These are phyloP conservation scores for Globisporangium nagaii DNA, from an alignment of 352 stramenopile species.

Conservation along the genomic window DNA sequence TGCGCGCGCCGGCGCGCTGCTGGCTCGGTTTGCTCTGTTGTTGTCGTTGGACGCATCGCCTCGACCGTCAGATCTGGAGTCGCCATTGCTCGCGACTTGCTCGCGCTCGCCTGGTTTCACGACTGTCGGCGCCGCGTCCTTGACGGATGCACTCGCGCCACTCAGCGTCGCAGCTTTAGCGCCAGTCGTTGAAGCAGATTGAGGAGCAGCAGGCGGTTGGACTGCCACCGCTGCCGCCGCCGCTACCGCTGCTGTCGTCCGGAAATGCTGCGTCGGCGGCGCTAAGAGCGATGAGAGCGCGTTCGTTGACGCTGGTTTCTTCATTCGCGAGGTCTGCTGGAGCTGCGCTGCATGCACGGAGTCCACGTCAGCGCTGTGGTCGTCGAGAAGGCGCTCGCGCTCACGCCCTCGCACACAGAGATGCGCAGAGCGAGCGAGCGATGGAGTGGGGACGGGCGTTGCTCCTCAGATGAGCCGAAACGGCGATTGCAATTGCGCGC, in stretches of 20 bases:
- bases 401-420: not conserved
- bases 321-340: constrained; percentile 2
- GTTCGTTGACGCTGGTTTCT: constrained; percentile 1
- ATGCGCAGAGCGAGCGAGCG: not conserved
- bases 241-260: not conserved
- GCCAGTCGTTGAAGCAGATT: not conserved
- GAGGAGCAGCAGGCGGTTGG: not conserved
- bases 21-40: constrained; percentile 1
- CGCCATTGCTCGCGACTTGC: not conserved
- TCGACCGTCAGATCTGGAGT: not conserved
- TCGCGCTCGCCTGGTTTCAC: not conserved
- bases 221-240: not conserved
- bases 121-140: not conserved
- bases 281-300: constrained; percentile 9
- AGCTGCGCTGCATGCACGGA: not conserved
- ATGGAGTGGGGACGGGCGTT: not conserved
- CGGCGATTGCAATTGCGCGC: not conserved
- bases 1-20: constrained; percentile 14
- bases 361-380: not conserved
- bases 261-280: constrained; percentile 2
- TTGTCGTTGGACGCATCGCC: not conserved
- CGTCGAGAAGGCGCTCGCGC: not conserved
- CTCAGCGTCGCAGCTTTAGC: not conserved
- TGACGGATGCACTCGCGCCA: not conserved
- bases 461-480: not conserved